These are phyloP conservation scores for Termitomyces sp. DNA, from an alignment of 768 basidiomycete species.

Conservation along the genomic window DNA sequence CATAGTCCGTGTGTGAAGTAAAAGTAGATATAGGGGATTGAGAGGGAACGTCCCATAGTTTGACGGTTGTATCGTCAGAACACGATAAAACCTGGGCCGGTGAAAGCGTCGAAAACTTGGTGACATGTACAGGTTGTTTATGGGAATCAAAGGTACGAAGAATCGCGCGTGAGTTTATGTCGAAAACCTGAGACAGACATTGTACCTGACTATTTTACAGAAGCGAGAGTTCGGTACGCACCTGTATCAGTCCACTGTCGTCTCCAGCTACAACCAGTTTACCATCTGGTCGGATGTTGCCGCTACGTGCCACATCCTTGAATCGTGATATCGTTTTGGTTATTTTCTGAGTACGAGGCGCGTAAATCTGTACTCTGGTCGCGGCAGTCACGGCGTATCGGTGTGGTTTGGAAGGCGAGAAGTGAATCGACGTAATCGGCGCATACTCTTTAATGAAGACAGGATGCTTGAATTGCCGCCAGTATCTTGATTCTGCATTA, in stretches of 20 bases:
- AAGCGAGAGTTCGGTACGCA: slow-evolving; percentile 32
- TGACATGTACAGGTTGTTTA: slow-evolving; percentile 94
- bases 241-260: slow-evolving; percentile 85
- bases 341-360: slow-evolving; percentile 92
- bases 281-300: slow-evolving; percentile 85
- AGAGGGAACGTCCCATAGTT: slow-evolving; percentile 93
- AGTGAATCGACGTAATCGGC: slow-evolving; percentile 91
- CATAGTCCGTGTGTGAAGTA: slow-evolving; percentile 87
- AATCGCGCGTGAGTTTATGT: slow-evolving; percentile 89
- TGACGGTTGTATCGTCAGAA: slow-evolving; percentile 93
- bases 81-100: slow-evolving; percentile 88
- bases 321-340: slow-evolving; percentile 96
- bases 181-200: slow-evolving; percentile 64
- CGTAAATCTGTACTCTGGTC: slow-evolving; percentile 91
- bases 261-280: slow-evolving; percentile 95
- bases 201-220: not conserved
- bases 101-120: slow-evolving; percentile 80
- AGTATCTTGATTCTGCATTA: slow-evolving; percentile 72
- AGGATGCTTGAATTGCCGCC: slow-evolving; percentile 84
- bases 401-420: slow-evolving; percentile 83
- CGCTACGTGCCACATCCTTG: slow-evolving; percentile 92
- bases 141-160: slow-evolving; percentile 89
- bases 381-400: slow-evolving; percentile 95
- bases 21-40: slow-evolving; percentile 77
- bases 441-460: slow-evolving; percentile 98